phyloP scores from a whole-genome alignment of 345 rosid species.

The Brassica rapa region DNA sequence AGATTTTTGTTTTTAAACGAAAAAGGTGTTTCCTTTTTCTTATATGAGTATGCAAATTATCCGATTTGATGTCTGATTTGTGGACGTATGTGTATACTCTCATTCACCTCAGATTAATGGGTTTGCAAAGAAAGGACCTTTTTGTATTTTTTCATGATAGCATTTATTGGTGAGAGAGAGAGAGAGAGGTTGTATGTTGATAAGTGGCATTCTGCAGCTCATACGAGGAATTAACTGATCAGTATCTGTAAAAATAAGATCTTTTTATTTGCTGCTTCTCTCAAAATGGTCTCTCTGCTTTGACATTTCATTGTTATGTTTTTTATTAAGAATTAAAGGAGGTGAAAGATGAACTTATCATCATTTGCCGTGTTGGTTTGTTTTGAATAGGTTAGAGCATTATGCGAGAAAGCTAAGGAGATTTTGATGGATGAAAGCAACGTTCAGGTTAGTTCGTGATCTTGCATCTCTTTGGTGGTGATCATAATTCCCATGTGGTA shows the following conservation, averaged over 20 bases:
- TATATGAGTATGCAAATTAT: background rate
- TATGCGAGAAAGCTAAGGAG: slow-evolving; percentile 98
- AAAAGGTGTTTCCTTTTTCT: background rate
- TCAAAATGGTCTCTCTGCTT: background rate
- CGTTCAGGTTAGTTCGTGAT: slow-evolving; percentile 71
- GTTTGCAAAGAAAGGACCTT: no score
- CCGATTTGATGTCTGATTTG: background rate
- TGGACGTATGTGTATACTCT: background rate
- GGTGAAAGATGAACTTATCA: slow-evolving; percentile 7
- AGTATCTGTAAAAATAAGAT: background rate
- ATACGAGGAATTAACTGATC: background rate
- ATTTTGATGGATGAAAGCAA: slow-evolving; percentile 97
- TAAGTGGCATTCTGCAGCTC: background rate
- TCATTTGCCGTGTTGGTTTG: slow-evolving; percentile 19
- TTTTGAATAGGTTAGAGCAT: slow-evolving; percentile 62
- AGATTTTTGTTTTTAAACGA: slow-evolving; percentile 2
- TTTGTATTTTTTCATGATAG: no score
- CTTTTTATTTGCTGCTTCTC: background rate
- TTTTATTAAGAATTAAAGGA: background rate
- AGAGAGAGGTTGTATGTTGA: slow-evolving; percentile 7
- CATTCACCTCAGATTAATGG: no score
- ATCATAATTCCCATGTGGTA: background rate
- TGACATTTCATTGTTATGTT: background rate
- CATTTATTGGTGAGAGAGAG: no score
- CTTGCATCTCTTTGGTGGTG: slow-evolving; percentile 11